A percentile compares a stretch with the other conserved stretches of the same genome.
Conservation (phyloP, 108 stramenopile genomes). For the Cyclotella cryptica region DNA sequence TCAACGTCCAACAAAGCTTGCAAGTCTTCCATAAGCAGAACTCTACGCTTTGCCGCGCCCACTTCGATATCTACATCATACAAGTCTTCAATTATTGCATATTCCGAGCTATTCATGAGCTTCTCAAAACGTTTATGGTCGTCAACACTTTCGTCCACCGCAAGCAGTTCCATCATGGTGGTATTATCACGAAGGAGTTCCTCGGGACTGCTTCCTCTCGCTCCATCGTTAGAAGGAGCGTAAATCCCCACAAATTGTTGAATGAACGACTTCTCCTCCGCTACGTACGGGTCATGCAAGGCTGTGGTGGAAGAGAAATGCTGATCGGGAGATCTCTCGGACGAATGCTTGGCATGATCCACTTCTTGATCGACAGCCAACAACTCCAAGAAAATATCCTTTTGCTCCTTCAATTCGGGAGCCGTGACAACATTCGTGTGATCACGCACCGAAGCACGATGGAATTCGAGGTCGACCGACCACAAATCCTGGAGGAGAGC, state of each 20-base stretch:
- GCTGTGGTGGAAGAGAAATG: conserved; percentile 19
- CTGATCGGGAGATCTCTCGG: neutral
- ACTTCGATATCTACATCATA: conserved; percentile 36
- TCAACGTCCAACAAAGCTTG: conserved; percentile 49
- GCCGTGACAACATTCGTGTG: conserved; percentile 23
- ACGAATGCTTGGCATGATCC: conserved; percentile 14
- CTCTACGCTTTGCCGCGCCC: conserved; percentile 40
- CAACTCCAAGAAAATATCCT: conserved; percentile 38
- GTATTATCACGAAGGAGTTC: conserved; percentile 23
- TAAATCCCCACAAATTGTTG: conserved; percentile 31
- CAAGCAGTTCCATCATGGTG: conserved; percentile 38
- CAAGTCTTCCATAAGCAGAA: conserved; percentile 40
- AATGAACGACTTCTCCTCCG: conserved; percentile 15
- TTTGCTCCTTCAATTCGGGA: conserved; percentile 26
- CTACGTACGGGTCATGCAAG: conserved; percentile 38
- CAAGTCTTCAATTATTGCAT: conserved; percentile 35
- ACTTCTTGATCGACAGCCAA: conserved; percentile 37
- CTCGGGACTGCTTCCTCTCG: conserved; percentile 3
- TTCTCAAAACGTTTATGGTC: conserved; percentile 22
- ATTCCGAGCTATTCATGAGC: conserved; percentile 19
- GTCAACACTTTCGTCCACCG: conserved; percentile 47
- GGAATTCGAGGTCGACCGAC: conserved; percentile 39
- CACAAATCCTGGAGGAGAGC: conserved; percentile 28
- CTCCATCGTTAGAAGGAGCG: conserved; percentile 11
- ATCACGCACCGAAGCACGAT: conserved; percentile 2